Evolutionary conservation across 345 rosid species (phyloP).

Genomic region (Hirschfeldia incana): DNA sequence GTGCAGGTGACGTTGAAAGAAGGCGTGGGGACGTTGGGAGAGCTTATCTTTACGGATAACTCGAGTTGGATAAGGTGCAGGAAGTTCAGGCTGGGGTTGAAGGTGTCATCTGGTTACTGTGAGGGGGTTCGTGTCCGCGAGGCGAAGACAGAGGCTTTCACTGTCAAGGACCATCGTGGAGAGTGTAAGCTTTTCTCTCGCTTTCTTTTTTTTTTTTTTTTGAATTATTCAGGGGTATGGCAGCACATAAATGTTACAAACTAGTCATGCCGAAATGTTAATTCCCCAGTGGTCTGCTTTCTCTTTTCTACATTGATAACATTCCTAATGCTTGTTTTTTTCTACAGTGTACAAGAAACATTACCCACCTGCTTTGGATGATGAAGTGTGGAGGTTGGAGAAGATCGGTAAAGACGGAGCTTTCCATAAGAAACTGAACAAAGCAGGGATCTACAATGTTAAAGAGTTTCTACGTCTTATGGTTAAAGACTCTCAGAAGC

Average conservation of each 20-base stretch:
- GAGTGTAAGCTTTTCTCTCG: constrained; percentile 60
- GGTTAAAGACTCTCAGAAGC: constrained; percentile 77
- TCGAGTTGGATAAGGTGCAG: constrained; percentile 99
- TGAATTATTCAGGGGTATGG: too few relatives aligned
- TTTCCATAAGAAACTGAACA: constrained; percentile 88
- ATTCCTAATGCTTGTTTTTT: not conserved
- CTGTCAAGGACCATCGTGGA: constrained; percentile 97
- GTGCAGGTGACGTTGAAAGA: constrained; percentile 81
- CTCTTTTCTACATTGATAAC: too few relatives aligned
- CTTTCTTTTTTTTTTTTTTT: not conserved
- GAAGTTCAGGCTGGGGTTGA: constrained; percentile 91
- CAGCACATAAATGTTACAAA: too few relatives aligned
- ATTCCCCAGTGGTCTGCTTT: too few relatives aligned
- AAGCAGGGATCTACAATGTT: constrained; percentile 78
- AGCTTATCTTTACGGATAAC: constrained; percentile 87
- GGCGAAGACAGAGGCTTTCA: constrained; percentile 96
- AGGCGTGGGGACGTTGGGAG: constrained; percentile 96
- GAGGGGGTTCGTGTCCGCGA: constrained; percentile 80
- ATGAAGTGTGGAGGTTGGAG: constrained; percentile 97
- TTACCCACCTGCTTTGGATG: constrained; percentile 85
- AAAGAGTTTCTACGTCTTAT: constrained; percentile 85
- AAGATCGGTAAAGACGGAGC: constrained; percentile 98
- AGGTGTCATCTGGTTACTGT: constrained; percentile 64
- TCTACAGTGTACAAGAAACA: constrained; percentile 90
- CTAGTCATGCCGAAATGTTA: too few relatives aligned